phyloP scores from a whole-genome alignment of 768 basidiomycete genomes.

The Scleroderma bovista region DNA sequence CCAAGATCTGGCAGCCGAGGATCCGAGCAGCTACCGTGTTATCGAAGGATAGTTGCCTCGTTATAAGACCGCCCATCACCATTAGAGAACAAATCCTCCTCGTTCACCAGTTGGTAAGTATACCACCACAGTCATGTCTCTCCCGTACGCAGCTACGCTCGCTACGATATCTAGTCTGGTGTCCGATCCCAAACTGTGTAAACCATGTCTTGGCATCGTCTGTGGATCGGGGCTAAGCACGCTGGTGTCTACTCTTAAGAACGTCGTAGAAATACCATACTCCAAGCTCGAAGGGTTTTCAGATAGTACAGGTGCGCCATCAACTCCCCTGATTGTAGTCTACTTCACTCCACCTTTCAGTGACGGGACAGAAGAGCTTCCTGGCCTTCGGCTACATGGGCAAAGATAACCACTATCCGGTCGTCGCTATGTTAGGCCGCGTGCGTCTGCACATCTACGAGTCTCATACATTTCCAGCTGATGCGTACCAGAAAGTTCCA shows the following conservation, averaged over 20 bases:
- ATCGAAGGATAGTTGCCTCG: too few relatives aligned
- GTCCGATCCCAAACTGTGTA: constrained; percentile 31
- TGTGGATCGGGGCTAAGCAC: constrained; percentile 85
- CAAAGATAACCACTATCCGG: constrained; percentile 58
- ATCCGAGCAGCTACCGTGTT: too few relatives aligned
- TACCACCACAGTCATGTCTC: neutral
- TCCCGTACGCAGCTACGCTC: neutral
- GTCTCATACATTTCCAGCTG: neutral
- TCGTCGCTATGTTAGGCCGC: constrained; percentile 86
- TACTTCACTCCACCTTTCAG: constrained; percentile 31
- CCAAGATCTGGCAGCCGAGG: too few relatives aligned
- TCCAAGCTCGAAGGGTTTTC: constrained; percentile 66
- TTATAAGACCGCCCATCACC: too few relatives aligned
- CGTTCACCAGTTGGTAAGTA: too few relatives aligned
- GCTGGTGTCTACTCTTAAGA: constrained; percentile 54
- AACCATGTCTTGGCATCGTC: constrained; percentile 75
- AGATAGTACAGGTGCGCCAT: constrained; percentile 61
- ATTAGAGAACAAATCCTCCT: too few relatives aligned
- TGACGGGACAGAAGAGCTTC: constrained; percentile 74
- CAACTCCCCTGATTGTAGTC: neutral
- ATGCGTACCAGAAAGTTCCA: constrained; percentile 53
- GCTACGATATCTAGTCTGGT: constrained; percentile 8
- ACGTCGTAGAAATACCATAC: constrained; percentile 60
- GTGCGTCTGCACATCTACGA: constrained; percentile 34
- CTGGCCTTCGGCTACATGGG: constrained; percentile 81